Evolutionary conservation across 768 basidiomycete species (phyloP).

Genomic region (Suillus brevipes): DNA sequence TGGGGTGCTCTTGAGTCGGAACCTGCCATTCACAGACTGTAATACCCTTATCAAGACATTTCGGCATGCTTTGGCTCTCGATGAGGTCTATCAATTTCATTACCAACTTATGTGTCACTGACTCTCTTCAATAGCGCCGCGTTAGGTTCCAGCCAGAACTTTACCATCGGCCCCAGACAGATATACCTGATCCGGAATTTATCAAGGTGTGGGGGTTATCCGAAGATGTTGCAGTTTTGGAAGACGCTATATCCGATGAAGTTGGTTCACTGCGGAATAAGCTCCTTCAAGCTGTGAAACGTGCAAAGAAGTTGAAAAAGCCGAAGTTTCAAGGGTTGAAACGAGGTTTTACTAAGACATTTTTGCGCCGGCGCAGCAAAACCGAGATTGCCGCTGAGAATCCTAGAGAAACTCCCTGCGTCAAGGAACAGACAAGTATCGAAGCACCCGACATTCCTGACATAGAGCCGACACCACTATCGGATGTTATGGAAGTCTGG

Average conservation of each 20-base stretch:
- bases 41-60: constrained; percentile 68
- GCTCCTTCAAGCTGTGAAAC: not conserved
- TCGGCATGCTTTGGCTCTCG: constrained; percentile 75
- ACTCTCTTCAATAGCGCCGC: constrained; percentile 48
- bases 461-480: constrained; percentile 7
- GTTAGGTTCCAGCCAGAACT: constrained; percentile 63
- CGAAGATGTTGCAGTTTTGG: not conserved
- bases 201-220: constrained; percentile 12
- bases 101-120: constrained; percentile 5
- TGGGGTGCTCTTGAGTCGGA: constrained; percentile 58
- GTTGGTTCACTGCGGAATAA: not conserved
- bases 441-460: not conserved
- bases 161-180: constrained; percentile 46
- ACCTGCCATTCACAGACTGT: constrained; percentile 65
- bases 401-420: not conserved
- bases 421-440: not conserved
- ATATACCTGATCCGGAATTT: constrained; percentile 30
- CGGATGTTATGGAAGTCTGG: constrained; percentile 79
- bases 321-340: not conserved
- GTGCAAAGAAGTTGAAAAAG: constrained; percentile 1
- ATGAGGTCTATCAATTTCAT: constrained; percentile 51
- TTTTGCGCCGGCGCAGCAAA: not conserved
- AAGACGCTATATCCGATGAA: not conserved
- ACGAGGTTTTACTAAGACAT: not conserved
- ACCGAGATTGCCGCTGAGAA: not conserved